These are phyloP conservation scores for Nothophytophthora sp. DNA, from an alignment of 352 stramenopile genomes.

Conservation along the genomic window DNA sequence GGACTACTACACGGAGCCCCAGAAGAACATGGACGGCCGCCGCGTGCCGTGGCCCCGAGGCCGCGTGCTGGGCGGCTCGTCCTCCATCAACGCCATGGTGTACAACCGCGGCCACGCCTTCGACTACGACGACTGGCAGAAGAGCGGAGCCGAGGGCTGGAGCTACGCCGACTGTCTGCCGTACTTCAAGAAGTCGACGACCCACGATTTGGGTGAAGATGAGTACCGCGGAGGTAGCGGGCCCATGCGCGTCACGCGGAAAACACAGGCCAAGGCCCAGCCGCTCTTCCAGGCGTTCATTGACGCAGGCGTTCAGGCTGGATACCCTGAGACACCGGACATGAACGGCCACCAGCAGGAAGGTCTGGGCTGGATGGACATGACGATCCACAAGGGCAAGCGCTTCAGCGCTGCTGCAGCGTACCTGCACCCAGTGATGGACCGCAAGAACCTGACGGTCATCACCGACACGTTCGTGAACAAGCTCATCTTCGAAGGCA, in stretches of 20 bases:
- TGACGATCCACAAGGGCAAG: constrained; percentile 76
- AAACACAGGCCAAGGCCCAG: constrained; percentile 58
- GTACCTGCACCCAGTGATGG: constrained; percentile 65
- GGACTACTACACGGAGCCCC: constrained; percentile 79
- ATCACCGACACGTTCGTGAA: constrained; percentile 82
- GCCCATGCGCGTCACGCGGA: constrained; percentile 64
- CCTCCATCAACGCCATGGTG: constrained; percentile 88
- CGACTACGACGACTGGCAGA: constrained; percentile 86
- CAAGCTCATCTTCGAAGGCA: constrained; percentile 79
- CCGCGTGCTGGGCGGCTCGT: constrained; percentile 84
- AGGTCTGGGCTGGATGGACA: constrained; percentile 86
- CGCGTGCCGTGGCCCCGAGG: constrained; percentile 76
- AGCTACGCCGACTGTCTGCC: constrained; percentile 83
- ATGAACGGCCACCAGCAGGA: constrained; percentile 90
- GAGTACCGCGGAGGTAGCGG: constrained; percentile 76
- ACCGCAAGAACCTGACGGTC: constrained; percentile 67
- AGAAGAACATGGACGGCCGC: constrained; percentile 78
- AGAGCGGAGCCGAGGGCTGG: constrained; percentile 66
- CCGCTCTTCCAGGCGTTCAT: constrained; percentile 87
- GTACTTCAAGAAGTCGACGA: constrained; percentile 86
- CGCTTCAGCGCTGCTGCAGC: constrained; percentile 65
- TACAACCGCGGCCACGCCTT: constrained; percentile 85
- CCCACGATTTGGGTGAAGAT: constrained; percentile 61
- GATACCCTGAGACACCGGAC: constrained; percentile 79
- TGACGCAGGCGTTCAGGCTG: constrained; percentile 73